These are phyloP conservation scores for Lipomyces anomalus DNA, from an alignment of 805 yeast species.

Conservation along the genomic window DNA sequence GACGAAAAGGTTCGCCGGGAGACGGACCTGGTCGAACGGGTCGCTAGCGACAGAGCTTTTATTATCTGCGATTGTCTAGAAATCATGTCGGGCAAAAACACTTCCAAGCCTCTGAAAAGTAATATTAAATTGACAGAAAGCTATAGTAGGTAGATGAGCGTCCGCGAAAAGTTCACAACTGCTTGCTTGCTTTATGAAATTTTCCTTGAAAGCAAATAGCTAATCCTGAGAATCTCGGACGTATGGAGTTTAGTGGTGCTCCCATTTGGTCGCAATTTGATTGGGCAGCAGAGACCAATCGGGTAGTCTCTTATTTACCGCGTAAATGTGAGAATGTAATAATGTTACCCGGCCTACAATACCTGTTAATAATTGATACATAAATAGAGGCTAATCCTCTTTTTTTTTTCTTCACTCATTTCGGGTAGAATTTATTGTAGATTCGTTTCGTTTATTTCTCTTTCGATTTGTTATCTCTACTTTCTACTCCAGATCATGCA, in stretches of 20 bases:
- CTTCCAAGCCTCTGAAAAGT: neutral
- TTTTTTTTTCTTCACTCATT: constrained; percentile 17
- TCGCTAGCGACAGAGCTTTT: constrained; percentile 4
- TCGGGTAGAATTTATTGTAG: constrained; percentile 24
- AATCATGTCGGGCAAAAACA: constrained; percentile 7
- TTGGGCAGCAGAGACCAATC: too few species aligned
- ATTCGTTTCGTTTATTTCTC: constrained; percentile 3
- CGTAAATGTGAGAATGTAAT: too few species aligned
- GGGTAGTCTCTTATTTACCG: too few species aligned
- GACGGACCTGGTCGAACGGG: neutral
- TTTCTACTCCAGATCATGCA: constrained; percentile 22
- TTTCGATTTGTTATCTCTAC: constrained; percentile 22
- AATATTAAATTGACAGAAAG: neutral
- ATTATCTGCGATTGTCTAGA: constrained; percentile 13
- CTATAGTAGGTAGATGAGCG: neutral
- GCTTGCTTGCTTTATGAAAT: constrained; percentile 1
- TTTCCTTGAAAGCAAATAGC: too few species aligned
- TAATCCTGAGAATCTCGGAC: too few species aligned
- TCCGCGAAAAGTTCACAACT: neutral
- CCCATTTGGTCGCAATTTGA: too few species aligned
- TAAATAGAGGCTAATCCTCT: too few species aligned
- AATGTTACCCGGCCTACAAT: too few species aligned
- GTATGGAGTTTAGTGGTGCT: too few species aligned
- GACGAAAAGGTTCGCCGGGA: constrained; percentile 34
- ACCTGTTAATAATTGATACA: too few species aligned